phyloP scores from a whole-genome alignment of 176 grass and related monocot genomes.

The Hordeum marinum region DNA sequence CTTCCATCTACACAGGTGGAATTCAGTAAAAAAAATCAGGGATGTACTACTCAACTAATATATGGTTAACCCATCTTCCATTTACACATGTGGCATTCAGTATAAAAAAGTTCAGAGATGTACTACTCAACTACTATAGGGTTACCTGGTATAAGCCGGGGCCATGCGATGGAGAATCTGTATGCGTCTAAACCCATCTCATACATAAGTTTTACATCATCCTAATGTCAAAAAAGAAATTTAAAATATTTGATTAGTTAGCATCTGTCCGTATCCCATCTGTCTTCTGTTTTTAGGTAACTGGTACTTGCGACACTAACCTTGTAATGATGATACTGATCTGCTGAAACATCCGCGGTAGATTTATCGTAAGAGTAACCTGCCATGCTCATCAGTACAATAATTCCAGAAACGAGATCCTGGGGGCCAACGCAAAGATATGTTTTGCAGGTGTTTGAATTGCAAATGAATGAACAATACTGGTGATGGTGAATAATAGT shows the following conservation, averaged over 20 bases:
- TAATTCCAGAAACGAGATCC: background rate
- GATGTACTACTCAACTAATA: background rate
- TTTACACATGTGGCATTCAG: background rate
- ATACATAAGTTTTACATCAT: slow-evolving; percentile 84
- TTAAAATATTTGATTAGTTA: background rate
- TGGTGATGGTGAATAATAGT: background rate
- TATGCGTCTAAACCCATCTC: slow-evolving; percentile 77
- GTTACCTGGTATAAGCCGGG: slow-evolving; percentile 60
- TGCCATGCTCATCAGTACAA: background rate
- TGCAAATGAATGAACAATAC: background rate
- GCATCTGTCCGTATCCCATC: background rate
- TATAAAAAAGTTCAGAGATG: background rate
- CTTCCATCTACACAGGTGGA: slow-evolving; percentile 11
- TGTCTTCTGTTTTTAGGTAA: background rate
- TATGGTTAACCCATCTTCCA: background rate
- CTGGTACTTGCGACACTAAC: slow-evolving; percentile 24
- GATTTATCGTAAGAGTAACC: slow-evolving; percentile 32
- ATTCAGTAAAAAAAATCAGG: background rate
- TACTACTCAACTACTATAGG: background rate
- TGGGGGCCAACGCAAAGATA: background rate
- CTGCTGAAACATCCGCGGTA: slow-evolving; percentile 50
- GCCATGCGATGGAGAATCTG: slow-evolving; percentile 80
- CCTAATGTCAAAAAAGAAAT: slow-evolving; percentile 23
- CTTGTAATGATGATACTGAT: slow-evolving; percentile 84
- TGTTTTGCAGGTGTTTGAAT: background rate